Conservation (phyloP, 148 eudicot species). For the Camellia japonica region DNA sequence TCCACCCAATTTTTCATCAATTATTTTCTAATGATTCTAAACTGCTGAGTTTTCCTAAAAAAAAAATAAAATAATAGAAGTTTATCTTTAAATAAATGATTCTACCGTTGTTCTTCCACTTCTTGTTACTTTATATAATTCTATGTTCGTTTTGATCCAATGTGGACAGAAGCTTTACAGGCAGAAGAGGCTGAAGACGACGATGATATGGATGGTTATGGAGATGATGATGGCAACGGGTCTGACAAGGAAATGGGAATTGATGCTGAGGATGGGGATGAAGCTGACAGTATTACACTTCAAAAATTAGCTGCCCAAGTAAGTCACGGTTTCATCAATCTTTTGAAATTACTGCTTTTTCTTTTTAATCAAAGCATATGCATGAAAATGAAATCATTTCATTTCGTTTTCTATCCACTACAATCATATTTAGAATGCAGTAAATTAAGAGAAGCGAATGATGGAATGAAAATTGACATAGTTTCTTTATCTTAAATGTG, state of each 20-base stretch:
- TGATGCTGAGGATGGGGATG: conserved; percentile 90
- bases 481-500: not conserved
- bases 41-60: not conserved
- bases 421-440: not conserved
- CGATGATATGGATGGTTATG: conserved; percentile 78
- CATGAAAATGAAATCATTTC: not conserved
- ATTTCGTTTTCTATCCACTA: not conserved
- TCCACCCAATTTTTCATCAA: not conserved
- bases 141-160: not conserved
- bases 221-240: conserved; percentile 59
- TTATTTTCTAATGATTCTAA: not conserved
- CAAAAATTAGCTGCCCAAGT: conserved; percentile 84
- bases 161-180: conserved; percentile 62
- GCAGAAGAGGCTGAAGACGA: conserved; percentile 62
- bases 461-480: too few relatives aligned
- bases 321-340: conserved; percentile 10
- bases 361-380: not conserved
- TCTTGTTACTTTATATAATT: not conserved
- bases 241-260: conserved; percentile 90
- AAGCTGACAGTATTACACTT: conserved; percentile 62
- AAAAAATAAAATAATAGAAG: not conserved
- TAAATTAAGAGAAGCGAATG: too few relatives aligned
- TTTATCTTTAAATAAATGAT: too few relatives aligned
- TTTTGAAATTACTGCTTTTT: not conserved
- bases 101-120: conserved; percentile 4